Percentiles rank a stretch among this genome's conserved stretches.
Evolutionary conservation across 805 yeast genomes (phyloP).

Genomic region (Suhomyces xylopsoci): DNA sequence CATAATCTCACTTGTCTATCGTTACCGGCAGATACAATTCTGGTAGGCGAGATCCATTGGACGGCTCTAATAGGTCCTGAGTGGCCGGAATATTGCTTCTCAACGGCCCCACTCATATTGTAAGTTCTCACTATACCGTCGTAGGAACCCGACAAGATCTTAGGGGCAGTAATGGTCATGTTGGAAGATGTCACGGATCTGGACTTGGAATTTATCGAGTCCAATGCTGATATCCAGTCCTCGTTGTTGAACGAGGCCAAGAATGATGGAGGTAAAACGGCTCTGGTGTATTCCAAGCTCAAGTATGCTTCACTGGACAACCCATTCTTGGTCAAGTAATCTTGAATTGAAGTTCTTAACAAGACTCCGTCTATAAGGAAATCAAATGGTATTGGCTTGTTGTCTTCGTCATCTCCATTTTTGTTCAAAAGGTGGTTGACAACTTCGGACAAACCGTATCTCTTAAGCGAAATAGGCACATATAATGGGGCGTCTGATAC

Average conservation of each 20-base stretch:
- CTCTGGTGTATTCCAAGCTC: slow-evolving; percentile 84
- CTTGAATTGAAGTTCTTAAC: slow-evolving; percentile 73
- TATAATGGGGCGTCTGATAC: slow-evolving; percentile 76
- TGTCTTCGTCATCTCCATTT: slow-evolving; percentile 39
- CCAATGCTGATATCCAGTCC: slow-evolving; percentile 89
- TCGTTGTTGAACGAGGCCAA: slow-evolving; percentile 85
- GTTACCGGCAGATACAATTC: slow-evolving; percentile 81
- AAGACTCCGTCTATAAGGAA: slow-evolving; percentile 84
- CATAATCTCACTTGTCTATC: slow-evolving; percentile 88
- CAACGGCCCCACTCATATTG: slow-evolving; percentile 76
- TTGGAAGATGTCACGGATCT: slow-evolving; percentile 21
- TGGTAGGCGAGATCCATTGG: slow-evolving; percentile 69
- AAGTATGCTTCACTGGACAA: slow-evolving; percentile 78
- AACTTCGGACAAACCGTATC: slow-evolving; percentile 92
- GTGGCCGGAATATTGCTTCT: slow-evolving; percentile 82
- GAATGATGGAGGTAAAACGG: slow-evolving; percentile 91
- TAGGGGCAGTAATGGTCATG: slow-evolving; percentile 36
- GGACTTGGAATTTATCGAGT: slow-evolving; percentile 42
- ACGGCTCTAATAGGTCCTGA: slow-evolving; percentile 83
- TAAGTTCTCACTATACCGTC: slow-evolving; percentile 93
- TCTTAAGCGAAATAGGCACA: slow-evolving; percentile 81
- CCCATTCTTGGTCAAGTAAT: slow-evolving; percentile 72
- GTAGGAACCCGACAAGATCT: slow-evolving; percentile 83
- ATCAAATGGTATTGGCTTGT: slow-evolving; percentile 79
- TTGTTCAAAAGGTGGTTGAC: slow-evolving; percentile 78